A percentile compares a stretch with the other conserved stretches of the same genome.
phyloP scores from a whole-genome alignment of 2,329 filamentous ascomycete species.

The Chaetomium sp. region DNA sequence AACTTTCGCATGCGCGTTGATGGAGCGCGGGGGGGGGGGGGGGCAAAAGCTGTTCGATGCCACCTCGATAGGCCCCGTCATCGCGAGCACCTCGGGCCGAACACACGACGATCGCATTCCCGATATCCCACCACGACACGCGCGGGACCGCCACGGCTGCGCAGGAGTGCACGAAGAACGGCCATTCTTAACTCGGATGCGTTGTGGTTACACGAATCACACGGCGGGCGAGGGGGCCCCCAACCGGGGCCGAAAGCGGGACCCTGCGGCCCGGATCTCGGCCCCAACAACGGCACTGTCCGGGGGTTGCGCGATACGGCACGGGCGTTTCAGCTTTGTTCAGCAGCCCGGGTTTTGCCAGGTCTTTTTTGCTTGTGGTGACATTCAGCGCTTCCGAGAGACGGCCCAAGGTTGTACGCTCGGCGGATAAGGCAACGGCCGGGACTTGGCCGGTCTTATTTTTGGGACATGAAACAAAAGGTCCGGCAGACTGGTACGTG shows the following conservation, averaged over 20 bases:
- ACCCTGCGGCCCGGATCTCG: background rate
- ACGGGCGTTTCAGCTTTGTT: slow-evolving; percentile 1
- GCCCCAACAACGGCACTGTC: background rate
- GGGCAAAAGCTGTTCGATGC: background rate
- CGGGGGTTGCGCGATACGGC: background rate
- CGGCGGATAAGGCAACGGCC: background rate
- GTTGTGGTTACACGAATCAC: background rate
- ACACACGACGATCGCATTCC: background rate
- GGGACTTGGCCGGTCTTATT: background rate
- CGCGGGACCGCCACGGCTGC: background rate
- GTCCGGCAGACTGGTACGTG: background rate
- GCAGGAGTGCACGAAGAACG: background rate
- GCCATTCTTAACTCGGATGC: background rate
- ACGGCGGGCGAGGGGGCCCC: background rate
- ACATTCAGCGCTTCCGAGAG: background rate
- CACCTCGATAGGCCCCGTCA: background rate
- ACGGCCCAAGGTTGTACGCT: background rate
- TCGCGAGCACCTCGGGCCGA: background rate
- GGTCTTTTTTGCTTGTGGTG: background rate
- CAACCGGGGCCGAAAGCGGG: background rate
- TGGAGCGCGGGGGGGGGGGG: background rate
- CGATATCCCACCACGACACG: background rate
- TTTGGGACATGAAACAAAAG: slow-evolving; percentile 13
- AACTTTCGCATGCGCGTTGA: background rate
- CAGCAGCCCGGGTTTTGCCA: background rate